These are phyloP conservation scores for Narthecium ossifragum DNA, from an alignment of 106 monocot species.

Conservation along the genomic window DNA sequence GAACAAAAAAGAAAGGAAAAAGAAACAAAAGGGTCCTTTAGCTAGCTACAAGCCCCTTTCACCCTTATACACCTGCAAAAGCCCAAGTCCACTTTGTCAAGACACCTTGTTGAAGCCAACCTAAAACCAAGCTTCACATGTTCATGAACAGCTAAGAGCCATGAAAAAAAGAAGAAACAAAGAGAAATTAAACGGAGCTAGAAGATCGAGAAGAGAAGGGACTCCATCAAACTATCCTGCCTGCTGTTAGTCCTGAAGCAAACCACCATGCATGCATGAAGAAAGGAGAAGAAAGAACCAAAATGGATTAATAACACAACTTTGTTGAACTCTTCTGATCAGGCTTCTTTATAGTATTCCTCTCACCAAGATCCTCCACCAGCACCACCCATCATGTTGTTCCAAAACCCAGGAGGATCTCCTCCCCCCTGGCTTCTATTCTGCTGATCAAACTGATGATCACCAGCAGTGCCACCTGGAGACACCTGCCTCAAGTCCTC, in stretches of 20 bases:
- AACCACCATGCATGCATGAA: too few species aligned
- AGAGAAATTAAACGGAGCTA: too few species aligned
- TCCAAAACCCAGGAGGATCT: slow-evolving; percentile 51
- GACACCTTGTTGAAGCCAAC: slow-evolving; percentile 23
- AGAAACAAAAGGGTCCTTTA: not conserved
- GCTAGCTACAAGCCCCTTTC: too few species aligned
- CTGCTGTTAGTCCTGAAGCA: slow-evolving; percentile 1
- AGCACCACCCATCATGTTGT: slow-evolving; percentile 41
- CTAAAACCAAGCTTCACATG: slow-evolving; percentile 50
- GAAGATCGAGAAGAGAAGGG: not conserved
- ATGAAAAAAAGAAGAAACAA: slow-evolving; percentile 4
- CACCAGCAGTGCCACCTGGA: slow-evolving; percentile 5
- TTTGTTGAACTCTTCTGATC: not conserved
- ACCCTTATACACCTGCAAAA: too few species aligned
- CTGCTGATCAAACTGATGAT: slow-evolving; percentile 31
- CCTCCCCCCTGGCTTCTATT: slow-evolving; percentile 27
- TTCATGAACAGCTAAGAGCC: not conserved
- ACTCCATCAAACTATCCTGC: not conserved
- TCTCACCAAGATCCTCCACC: slow-evolving; percentile 21
- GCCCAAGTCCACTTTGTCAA: not conserved
- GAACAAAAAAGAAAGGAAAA: not conserved
- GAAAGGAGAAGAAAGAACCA: not conserved
- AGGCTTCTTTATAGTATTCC: not conserved
- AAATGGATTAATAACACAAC: not conserved
- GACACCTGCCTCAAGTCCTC: slow-evolving; percentile 40